Evolutionary conservation across 23 red algal species (phyloP), one percentile per base, ranked within the genome.

Genomic region (Gracilariopsis chorda): DNA sequence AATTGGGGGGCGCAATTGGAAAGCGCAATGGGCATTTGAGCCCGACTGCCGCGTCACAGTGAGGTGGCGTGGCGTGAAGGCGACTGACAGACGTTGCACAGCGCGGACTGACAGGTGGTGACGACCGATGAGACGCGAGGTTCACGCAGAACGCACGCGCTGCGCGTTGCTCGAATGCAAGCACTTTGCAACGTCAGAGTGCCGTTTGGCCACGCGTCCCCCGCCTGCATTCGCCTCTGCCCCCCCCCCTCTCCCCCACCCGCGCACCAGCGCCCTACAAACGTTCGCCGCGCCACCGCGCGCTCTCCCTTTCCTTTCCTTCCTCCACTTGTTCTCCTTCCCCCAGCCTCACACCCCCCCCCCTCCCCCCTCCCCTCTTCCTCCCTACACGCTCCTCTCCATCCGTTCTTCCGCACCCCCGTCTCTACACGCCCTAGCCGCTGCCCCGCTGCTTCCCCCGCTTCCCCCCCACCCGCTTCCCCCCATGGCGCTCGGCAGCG

Each of bases 401-500:
- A 13, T 37, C 19, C 7, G 20, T 33, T n/a, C 35, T 33, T 62
- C 77, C 16, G 46, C 77, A 12, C 51, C 48, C 49, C 51, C 5
- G 2, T 57, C 43, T 44, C 62, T 45, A 44, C 58, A 29, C 4
- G 57, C n/a, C 56, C 51, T 70, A 3, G 25, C 17, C 71, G 19
- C 28, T 88, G 14, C 51, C 4, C 51, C 12, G 25, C 35, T 20
- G 19, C 12, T 21, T 25, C 43, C 24, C 59, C 47, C 21, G 30
- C 35, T 21, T n/a, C n/a, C n/a, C n/a, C n/a, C n/a, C 53, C 33
- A 83, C 63, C 35, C 36, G 19, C 12, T 21, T 25, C 43, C 24
- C 59, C 47, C 21, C 58, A 86, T 86, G 82, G 82, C 82, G 44
- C 82, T 86, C 7, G 46, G 47, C 46, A 46, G 57, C 46, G 59